Evolutionary conservation across 2,329 filamentous ascomycete species (phyloP), one percentile per base, ranked within the genome.

Genomic region (Neofusicoccum kwambonambiense): DNA sequence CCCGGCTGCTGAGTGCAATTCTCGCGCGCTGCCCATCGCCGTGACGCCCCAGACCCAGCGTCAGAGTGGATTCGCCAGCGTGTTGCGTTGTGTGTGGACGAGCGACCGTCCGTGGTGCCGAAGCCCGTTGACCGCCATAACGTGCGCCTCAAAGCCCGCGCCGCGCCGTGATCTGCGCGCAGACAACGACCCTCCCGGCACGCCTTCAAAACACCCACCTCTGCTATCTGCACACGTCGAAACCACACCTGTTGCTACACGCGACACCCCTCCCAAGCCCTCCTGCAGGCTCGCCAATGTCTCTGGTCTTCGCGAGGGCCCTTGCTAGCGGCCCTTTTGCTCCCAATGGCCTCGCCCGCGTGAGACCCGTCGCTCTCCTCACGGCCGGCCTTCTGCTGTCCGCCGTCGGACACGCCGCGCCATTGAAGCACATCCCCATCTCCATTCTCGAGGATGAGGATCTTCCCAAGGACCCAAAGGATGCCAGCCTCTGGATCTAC

Each of bases 401-500:
- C 65, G 74, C 75, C 49, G 64, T 76, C 51, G 74, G 72, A 60
- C 73, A 70, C 63, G 76, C 75, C 44, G 67, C 76, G 50, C 76
- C 76, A 44, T 67, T 76, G 64, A 69, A 73, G 65, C 72, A 70
- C 60, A 65, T 70, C 60, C 60, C 70, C 41, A 57, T 73, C 11
- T 61, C 64, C 51, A 65, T 70, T 7, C 65, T 75, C 44, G 68
- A 66, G 35, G 70, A 73, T n/a, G 72, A 72, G 15, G 75, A 74
- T 31, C 64, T 70, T 5, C 75, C 76, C 39, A 76, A 75, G 69
- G 68, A 67, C 42, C 62, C 75, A 47, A 80, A 84, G 27, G 89
- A 90, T 67, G 84, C 88, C 7, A 85, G 86, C 58, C 80, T 96
- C 69, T 96, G 91, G 90, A 81, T 94, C 51, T 92, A 97, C 73